Base-by-base conservation (phyloP, 1,139 yeast species). In the Hansenula lynferdii region DNA sequence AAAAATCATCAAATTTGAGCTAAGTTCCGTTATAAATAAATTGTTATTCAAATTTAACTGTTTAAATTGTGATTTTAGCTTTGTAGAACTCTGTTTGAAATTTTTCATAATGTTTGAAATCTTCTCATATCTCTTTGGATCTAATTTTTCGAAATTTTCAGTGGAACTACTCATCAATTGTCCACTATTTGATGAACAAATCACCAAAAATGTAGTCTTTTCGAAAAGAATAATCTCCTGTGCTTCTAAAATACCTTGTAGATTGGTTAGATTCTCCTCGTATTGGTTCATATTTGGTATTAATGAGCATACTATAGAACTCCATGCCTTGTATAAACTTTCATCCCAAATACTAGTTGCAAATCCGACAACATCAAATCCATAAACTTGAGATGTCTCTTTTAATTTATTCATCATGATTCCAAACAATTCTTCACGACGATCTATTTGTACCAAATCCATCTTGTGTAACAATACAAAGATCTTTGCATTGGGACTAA, bases 291-390 rank as follows among this genome's bases (percentile, higher is more conserved):
- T 90, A 57, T 94, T 92, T 9, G 98, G 97, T 43, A 92, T 90
- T 50, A 92, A 70, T 3, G 97, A 85, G 57, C 97, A 89, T 27
- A 92, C 97, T 44, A 92, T 92, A 40, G 83, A 85, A 5, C 96
- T 85, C 99, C 99, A 92, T 0, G 98, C 98, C 60, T 85, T 86
- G 62, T 90, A 92, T 45, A 92, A 70, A 55, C 95, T 81, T 61
- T 92, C 98, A 62, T 92, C 97, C 98, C 98, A 92, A 43, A 92
- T 92, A 5, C 96, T 85, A 0, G 98, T 92, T 7, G 97, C 92
- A 57, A 89, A 90, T 8, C 97, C 97, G n/a, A 77, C 75, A 32
- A 89, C 67, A 41, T 77, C 70, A 62, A 87, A 89, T 34, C 85
- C 87, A 60, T 72, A 89, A 22, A 87, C 87, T 43, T 77, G 72